These are phyloP conservation scores for Magnaporthiopsis incrustans DNA, from an alignment of 2,329 filamentous ascomycete species.

Conservation along the genomic window DNA sequence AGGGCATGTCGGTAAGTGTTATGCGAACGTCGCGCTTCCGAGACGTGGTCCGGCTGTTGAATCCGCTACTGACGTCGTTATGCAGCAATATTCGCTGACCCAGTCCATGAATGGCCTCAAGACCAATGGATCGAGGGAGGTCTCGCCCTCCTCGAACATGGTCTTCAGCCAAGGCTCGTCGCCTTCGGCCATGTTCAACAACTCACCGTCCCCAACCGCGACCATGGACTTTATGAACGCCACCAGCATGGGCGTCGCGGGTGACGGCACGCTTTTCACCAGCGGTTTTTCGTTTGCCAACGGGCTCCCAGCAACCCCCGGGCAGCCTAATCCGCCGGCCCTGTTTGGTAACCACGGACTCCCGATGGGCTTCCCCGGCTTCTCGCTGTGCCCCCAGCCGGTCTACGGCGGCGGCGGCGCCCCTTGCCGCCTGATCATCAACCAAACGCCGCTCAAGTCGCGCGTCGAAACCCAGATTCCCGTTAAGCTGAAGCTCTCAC, in stretches of 20 bases:
- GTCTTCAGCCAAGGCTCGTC: conserved; percentile 45
- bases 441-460: conserved; percentile 69
- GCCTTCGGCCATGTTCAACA: conserved; percentile 37
- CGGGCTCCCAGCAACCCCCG: conserved; percentile 7
- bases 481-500: conserved; percentile 70
- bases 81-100: conserved; percentile 42
- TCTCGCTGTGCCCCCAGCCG: conserved; percentile 13
- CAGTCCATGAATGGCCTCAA: conserved; percentile 42
- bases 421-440: conserved; percentile 45
- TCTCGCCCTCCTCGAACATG: conserved; percentile 45
- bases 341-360: conserved; percentile 9
- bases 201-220: conserved; percentile 37
- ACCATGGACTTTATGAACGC: conserved; percentile 27
- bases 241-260: conserved; percentile 9
- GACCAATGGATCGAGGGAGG: conserved; percentile 40
- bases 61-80: conserved; percentile 17
- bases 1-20: conserved; percentile 33
- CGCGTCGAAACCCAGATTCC: conserved; percentile 95
- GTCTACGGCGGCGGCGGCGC: conserved; percentile 1
- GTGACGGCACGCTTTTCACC: conserved; percentile 5
- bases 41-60: background rate
- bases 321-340: conserved; percentile 7
- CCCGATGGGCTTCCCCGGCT: conserved; percentile 19
- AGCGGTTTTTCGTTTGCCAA: conserved; percentile 2
- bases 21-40: background rate